Evolutionary conservation across 306 rosid genomes (phyloP), one percentile per base, ranked within the genome.

Genomic region (Fragaria iinumae): DNA sequence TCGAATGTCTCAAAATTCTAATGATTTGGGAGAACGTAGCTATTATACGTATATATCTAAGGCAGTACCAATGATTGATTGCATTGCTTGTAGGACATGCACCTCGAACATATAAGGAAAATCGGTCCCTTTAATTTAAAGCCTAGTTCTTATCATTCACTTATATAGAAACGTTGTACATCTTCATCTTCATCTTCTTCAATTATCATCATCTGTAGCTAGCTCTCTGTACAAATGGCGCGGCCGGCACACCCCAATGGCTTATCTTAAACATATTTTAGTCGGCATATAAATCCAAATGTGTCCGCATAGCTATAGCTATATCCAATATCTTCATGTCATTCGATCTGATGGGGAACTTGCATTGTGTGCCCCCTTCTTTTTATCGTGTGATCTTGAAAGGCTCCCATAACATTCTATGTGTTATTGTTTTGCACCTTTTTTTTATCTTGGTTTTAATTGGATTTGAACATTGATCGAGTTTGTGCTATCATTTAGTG

Each of bases 261-360:
- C 77, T 85, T 86, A 81, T 88, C 87, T 52, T 73, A 41, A 63
- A 73, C 27, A 39, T 71, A 36, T 72, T 75, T 18, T 36, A 25
- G 88, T 88, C 87, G 84, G 89, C 85, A 83, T 67, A 75, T 80
- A 75, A 18, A 38, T 86, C 85, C 83, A 77, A 77, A 27, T 29
- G 55, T 76, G 73, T 80, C 78, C 50, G 32, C 75, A 72, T 57
- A 36, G 16, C 12, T 44, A 11, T n/a, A 17, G 34, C 63, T 20
- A 8, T 41, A 66, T 66, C 44, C 2, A 29, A 38, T 52, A 27
- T 67, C 71, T 56, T 68, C 60, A 14, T 73, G 72, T 77, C 76
- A 68, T 68, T 56, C 34, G 34, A 32, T 32, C 14, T 32, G 62
- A 20, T 7, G 41, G 1, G 48, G 65, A 36, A 25, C 16, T 44